Conservation (phyloP, 768 basidiomycete genomes). For the Astraeus odoratus region DNA sequence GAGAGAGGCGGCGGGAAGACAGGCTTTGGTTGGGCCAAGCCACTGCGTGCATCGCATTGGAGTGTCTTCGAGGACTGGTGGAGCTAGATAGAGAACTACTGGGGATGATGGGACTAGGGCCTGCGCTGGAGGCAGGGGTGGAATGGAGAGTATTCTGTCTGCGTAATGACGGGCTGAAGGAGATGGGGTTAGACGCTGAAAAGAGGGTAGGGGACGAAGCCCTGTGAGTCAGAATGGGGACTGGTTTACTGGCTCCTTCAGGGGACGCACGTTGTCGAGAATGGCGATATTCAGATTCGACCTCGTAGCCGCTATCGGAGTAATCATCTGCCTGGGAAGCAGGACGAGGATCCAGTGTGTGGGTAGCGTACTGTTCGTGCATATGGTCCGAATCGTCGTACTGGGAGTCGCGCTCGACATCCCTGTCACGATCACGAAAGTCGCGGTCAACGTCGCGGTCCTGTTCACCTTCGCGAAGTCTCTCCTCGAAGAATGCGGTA, state of each 20-base stretch:
- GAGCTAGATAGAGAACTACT: constrained; percentile 56
- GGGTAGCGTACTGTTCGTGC: constrained; percentile 55
- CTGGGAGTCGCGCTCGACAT: constrained; percentile 54
- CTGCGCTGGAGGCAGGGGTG: constrained; percentile 48
- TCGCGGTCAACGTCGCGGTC: constrained; percentile 60
- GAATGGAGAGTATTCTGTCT: constrained; percentile 56
- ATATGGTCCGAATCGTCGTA: constrained; percentile 48
- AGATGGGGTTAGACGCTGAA: constrained; percentile 55
- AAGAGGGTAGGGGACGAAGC: constrained; percentile 49
- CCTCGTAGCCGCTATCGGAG: constrained; percentile 80
- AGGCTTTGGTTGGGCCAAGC: constrained; percentile 51
- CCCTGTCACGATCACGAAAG: constrained; percentile 33
- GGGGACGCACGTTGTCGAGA: constrained; percentile 72
- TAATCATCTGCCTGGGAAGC: constrained; percentile 62
- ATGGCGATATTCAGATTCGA: constrained; percentile 54
- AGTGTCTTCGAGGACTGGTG: constrained; percentile 59
- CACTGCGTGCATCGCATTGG: constrained; percentile 40
- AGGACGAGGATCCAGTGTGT: constrained; percentile 49
- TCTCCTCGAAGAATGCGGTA: constrained; percentile 91
- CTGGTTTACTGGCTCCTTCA: constrained; percentile 32
- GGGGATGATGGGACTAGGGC: constrained; percentile 57
- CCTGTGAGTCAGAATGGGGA: constrained; percentile 45
- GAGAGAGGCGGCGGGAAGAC: constrained; percentile 75
- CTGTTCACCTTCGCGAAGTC: constrained; percentile 70
- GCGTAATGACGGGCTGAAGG: constrained; percentile 62